Evolutionary conservation across 129 eudicot species (phyloP).

Genomic region (Arctium lappa): DNA sequence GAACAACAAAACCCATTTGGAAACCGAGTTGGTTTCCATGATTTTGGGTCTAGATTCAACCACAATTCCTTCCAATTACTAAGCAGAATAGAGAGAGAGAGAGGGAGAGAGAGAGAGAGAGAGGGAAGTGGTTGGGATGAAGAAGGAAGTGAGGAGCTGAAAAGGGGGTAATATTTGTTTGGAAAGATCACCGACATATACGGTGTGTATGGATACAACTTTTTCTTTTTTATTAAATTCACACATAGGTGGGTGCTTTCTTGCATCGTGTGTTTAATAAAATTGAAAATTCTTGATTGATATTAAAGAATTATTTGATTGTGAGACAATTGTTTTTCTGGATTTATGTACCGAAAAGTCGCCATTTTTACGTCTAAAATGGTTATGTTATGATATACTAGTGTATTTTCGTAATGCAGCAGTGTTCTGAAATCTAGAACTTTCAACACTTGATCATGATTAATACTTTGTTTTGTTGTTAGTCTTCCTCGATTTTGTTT

Average conservation of each 20-base stretch:
- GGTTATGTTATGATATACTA: neutral
- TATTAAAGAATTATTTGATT: neutral
- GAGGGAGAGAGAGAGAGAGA: neutral
- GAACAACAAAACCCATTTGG: conserved; percentile 44
- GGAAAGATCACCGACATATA: conserved; percentile 37
- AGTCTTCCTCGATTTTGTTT: too few relatives aligned
- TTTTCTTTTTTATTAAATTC: neutral
- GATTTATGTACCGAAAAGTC: too few relatives aligned
- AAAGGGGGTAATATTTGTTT: conserved; percentile 22
- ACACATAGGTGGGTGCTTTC: neutral
- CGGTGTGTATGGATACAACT: conserved; percentile 28
- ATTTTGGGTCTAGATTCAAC: conserved; percentile 17
- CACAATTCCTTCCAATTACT: neutral
- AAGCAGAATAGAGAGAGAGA: neutral
- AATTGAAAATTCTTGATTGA: conserved; percentile 8
- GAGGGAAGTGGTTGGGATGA: conserved; percentile 5
- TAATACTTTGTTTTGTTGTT: too few relatives aligned
- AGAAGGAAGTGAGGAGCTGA: conserved; percentile 24
- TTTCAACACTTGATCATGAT: too few relatives aligned
- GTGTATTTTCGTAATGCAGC: neutral
- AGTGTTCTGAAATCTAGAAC: too few relatives aligned
- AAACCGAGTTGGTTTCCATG: conserved; percentile 45
- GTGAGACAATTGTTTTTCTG: conserved; percentile 27
- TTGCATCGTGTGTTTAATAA: neutral
- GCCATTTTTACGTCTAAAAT: too few relatives aligned